Evolutionary conservation across 2,329 filamentous ascomycete species (phyloP), one percentile per base, ranked within the genome.

Genomic region (Colletotrichum karsti): DNA sequence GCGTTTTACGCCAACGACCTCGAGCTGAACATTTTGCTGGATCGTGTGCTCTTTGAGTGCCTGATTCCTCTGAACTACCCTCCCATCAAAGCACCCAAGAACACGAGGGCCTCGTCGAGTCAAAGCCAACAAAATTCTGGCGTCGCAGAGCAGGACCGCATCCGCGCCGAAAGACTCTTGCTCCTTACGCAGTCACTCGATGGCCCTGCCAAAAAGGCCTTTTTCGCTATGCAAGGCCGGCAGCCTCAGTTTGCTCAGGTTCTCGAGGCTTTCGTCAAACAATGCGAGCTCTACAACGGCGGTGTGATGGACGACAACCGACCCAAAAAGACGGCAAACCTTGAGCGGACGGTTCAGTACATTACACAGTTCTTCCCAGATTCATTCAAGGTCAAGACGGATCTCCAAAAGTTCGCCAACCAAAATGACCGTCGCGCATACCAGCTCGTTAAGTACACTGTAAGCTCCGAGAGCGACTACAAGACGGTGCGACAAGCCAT

Each of bases 61-160:
- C 86, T 99, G 9, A 84, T 99, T n/a, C 96, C 96, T 1, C 84
- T 98, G n/a, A 89, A 87, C 30, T 99, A 94, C 73, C 96, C 96
- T 7, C 88, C 91, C 67, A 77, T 84, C 6, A 91, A 90, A 74
- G 26, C 61, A 12, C 75, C 81, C 18, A 91, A 90, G 75, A 79
- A 76, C 20, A 85, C 87, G 4, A 94, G 94, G 76, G 84, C 87
- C 33, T 81, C 87, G 3, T 70, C 72, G 33, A 74, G 71, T 18
- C 72, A 76, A 53, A 85, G 82, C 64, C 88, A 91, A 72, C 66
- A 66, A 30, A 68, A 46, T 22, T 70, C 80, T 2, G 80, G 79
- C 28, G 77, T 75, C n/a, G 85, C 85, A 13, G 91, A 94, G 72
- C 85, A 90, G 46, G 92, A 96, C 76, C 92, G 90, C 67, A 90